Base-by-base conservation (phyloP, 2,329 filamentous ascomycete species). In the Colletotrichum sp. region DNA sequence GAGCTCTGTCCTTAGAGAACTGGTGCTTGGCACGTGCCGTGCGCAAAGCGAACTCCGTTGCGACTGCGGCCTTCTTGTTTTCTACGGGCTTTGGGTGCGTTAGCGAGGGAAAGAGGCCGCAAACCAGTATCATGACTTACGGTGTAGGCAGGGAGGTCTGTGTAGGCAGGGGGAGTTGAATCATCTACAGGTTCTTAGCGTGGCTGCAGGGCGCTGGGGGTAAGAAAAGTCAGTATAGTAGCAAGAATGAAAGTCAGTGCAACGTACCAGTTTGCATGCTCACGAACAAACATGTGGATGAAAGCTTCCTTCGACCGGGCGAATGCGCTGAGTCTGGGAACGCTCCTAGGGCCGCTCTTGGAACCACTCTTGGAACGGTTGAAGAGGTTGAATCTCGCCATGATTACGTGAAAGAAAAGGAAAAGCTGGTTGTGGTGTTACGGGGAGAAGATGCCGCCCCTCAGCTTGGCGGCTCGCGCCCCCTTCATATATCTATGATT, bases 171-270 rank as follows among this genome's bases (percentile, higher is more conserved):
- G n/a, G 43, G 1, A 13, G 6, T 11, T 11, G 43, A 0, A 11
- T 21, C n/a, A 6, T 21, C 2, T 9, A 3, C 0, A 47, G 5
- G 9, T 18, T 47, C 11, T 18, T 21, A 9, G 0, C 43, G 5
- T 21, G 43, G 9, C 9, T 11, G n/a, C 6, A 47, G 6, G 43
- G 43, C n/a, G 11, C 43, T 51, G 43, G 1, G 43, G 43, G 13
- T 43, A n/a, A 21, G 4, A 51, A 0, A 13, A 21, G 43, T 51
- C n/a, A 51, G 43, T 18, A 21, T 21, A 21, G n/a, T n/a, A 51
- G n/a, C 0, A 5, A 47, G 6, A 4, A 47, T 8, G 0, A 12
- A 47, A 13, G 6, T 1, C 6, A 51, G 6, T 2, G 18, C 3
- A 13, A 51, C n/a, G 6, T 51, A 51, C 18, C 43, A 51, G 43